Percentiles rank a stretch among this genome's conserved stretches.
phyloP scores from a whole-genome alignment of 495 filamentous ascomycete genomes.

The Durotheca rogersii region DNA sequence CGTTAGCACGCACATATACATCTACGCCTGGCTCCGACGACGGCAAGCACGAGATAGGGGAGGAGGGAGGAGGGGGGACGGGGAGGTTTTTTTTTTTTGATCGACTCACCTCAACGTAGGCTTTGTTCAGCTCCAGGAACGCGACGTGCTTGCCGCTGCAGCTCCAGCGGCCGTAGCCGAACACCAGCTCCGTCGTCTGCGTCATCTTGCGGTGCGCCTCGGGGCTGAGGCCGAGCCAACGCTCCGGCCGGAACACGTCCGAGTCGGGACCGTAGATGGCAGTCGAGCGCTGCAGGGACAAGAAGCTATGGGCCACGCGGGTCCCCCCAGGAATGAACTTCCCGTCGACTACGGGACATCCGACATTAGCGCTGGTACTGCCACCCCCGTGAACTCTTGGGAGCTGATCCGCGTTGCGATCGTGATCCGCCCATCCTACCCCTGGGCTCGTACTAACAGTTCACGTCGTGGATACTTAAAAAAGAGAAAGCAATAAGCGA shows the following conservation, averaged over 20 bases:
- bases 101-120: conserved; percentile 49
- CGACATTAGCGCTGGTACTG: conserved; percentile 45
- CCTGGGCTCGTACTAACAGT: too few relatives aligned
- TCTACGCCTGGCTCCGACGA: too few relatives aligned
- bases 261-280: conserved; percentile 49
- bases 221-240: conserved; percentile 49
- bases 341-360: conserved; percentile 43
- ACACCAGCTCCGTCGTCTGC: conserved; percentile 30
- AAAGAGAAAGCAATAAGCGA: too few relatives aligned
- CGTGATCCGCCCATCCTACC: too few relatives aligned
- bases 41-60: background rate
- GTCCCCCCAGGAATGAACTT: conserved; percentile 59
- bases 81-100: too few relatives aligned
- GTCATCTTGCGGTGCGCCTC: conserved; percentile 41
- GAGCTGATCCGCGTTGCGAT: too few relatives aligned
- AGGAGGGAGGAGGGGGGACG: background rate
- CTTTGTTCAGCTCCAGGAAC: conserved; percentile 51
- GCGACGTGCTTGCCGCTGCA: conserved; percentile 45
- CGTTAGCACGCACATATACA: conserved; percentile 8
- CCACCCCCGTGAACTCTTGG: too few relatives aligned
- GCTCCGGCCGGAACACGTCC: conserved; percentile 51
- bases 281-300: conserved; percentile 30
- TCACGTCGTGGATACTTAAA: conserved; percentile 44
- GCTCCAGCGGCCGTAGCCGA: conserved; percentile 39
- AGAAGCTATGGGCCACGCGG: conserved; percentile 45